phyloP scores from a whole-genome alignment of 805 yeast species.

The Sugiyamaella marilandica region DNA sequence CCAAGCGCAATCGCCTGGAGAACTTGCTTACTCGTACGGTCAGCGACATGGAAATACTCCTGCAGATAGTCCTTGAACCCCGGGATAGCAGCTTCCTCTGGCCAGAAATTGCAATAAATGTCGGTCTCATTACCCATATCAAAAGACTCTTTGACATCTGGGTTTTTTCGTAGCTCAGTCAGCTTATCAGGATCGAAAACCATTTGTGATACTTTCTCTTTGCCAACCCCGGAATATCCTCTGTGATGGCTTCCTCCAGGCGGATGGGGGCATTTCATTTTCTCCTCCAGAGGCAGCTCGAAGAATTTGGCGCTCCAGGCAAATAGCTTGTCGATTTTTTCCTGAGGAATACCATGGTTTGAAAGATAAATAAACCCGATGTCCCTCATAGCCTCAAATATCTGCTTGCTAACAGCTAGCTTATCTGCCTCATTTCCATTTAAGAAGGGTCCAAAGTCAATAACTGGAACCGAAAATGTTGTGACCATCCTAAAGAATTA shows the following conservation, averaged over 20 bases:
- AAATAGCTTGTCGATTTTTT: background rate
- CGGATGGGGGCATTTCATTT: slow-evolving; percentile 3
- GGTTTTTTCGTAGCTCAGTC: background rate
- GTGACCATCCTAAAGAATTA: slow-evolving; percentile 22
- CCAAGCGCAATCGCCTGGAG: background rate
- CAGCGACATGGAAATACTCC: background rate
- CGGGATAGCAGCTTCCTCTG: background rate
- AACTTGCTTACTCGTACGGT: background rate
- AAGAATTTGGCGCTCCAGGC: slow-evolving; percentile 2
- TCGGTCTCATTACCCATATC: background rate
- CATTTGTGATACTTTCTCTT: background rate
- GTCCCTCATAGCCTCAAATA: slow-evolving; percentile 2
- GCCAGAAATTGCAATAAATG: background rate
- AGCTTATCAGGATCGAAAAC: background rate
- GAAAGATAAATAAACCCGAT: background rate
- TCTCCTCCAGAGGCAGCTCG: background rate
- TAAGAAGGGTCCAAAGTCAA: background rate
- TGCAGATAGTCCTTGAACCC: background rate
- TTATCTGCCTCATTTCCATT: background rate
- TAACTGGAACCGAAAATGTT: background rate
- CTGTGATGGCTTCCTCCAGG: slow-evolving; percentile 2
- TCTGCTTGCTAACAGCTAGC: background rate
- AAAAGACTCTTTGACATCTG: background rate
- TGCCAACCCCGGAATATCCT: background rate
- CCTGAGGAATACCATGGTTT: slow-evolving; percentile 2